Conservation (phyloP, 1,284 basidiomycete species). For the Papiliotrema nemorosa region DNA sequence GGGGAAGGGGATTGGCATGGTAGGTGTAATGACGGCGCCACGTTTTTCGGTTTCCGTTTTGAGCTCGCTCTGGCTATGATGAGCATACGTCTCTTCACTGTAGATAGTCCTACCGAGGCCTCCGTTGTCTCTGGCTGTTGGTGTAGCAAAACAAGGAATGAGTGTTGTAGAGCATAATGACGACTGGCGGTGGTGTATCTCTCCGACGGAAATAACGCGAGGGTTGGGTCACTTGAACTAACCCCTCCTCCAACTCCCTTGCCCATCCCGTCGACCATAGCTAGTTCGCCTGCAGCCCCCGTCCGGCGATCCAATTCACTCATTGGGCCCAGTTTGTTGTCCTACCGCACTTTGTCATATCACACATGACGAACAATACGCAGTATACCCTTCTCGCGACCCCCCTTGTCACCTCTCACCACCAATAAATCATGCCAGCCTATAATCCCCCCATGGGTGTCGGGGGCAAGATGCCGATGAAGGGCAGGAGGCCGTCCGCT, state of each 20-base stretch:
- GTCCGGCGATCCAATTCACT: too few relatives aligned
- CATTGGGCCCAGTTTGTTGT: too few relatives aligned
- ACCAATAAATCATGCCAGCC: not conserved
- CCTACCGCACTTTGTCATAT: too few relatives aligned
- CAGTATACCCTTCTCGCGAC: not conserved
- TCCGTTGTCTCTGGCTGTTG: not conserved
- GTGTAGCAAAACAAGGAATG: too few relatives aligned
- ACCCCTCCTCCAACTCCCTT: not conserved
- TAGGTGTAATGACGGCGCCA: not conserved
- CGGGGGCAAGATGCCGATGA: constrained; percentile 5
- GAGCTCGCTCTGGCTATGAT: not conserved
- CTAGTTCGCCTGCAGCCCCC: not conserved
- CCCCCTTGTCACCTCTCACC: not conserved
- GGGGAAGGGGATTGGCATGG: constrained; percentile 39
- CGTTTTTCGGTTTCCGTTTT: not conserved
- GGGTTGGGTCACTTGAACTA: too few relatives aligned
- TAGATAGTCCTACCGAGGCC: not conserved
- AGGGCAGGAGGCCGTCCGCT: constrained; percentile 1
- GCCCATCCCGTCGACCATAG: not conserved
- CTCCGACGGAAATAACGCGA: too few relatives aligned
- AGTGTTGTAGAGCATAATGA: too few relatives aligned
- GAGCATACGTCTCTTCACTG: not conserved
- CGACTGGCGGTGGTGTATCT: too few relatives aligned
- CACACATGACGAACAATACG: too few relatives aligned
- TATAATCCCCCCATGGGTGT: not conserved